Evolutionary conservation across 441 rosid genomes (phyloP), one percentile per base, ranked within the genome.

Genomic region (Gossypium armourianum): DNA sequence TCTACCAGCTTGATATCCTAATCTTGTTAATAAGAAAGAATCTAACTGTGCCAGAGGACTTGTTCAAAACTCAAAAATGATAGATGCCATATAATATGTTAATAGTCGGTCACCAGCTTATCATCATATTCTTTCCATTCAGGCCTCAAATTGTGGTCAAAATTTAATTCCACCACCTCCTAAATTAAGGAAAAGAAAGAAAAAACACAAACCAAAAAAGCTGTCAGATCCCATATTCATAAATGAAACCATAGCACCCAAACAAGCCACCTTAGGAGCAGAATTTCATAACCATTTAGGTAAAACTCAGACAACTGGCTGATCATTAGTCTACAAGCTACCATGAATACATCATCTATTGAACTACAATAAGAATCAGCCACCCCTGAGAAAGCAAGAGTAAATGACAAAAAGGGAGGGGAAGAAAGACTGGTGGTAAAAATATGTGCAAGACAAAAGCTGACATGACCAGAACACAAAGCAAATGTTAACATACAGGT

Each of bases 201-300:
- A 1, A 36, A 36, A 21, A 45, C 7, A 53, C 7, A 43, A n/a
- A 43, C 21, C 69, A 20, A 20, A 64, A 63, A 9, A 45, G 23
- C 19, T 64, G 32, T 1, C 19, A 5, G 68, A 64, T 64, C 29
- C n/a, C 2, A 45, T 16, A 9, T 43, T 62, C 52, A 21, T 21
- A 2, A 13, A 13, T 66, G 43, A 66, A 49, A 26, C 13, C 43
- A 50, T 50, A 52, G 9, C 43, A 23, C 21, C 45, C 58, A 66
- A 28, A 53, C 43, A 66, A 43, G 24, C 58, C 45, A 66, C 70
- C 69, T 49, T 66, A 49, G 26, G 58, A 64, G 36, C 70, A 50
- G 1, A 66, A 66, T 8, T 50, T 50, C 43, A 50, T 43, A 10
- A 64, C 13, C n/a, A 12, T 21, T 64, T 47, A 50, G 15, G 13